Evolutionary conservation across 352 stramenopile genomes (phyloP), one percentile per base, ranked within the genome.

Genomic region (Phytophthora parvispora): DNA sequence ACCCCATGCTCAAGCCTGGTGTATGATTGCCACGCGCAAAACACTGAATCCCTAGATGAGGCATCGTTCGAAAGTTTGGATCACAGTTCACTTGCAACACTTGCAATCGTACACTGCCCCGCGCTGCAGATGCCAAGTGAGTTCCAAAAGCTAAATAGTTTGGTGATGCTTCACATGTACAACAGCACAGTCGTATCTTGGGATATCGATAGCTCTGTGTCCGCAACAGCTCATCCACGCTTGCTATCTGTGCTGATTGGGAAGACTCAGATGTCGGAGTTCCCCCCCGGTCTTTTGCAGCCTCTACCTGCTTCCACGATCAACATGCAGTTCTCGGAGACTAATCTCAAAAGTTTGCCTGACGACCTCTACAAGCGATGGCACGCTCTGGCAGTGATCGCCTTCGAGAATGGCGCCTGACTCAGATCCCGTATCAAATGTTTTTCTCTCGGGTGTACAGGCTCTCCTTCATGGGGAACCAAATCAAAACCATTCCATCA

Each of bases 321-420:
- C 15, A 67, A 22, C 25, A 15, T 71, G n/a, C 67, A 75, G 28
- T 72, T 71, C 29, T 75, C 67, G 1, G 50, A 62, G 7, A 72
- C 55, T 0, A 75, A 72, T 18, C 62, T 75, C 10, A 34, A 25
- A 4, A n/a, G 20, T 10, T 12, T 75, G 2, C 63, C 62, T 0
- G 57, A 61, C 1, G 52, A 65, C 40, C 52, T 72, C 8, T 64
- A 72, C 15, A 2, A 61, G 22, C 42, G 48, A 12, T 76, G 63
- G 56, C 55, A 64, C 22, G 31, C 51, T 9, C 6, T 68, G 16
- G 50, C 43, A 3, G 20, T 51, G 25, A 42, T 75, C 27, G 16
- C 51, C 10, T 67, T 75, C n/a, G 62, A 75, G 22, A 54, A 75
- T 22, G 56, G 67, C 1, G 42, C 22, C 38, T 72, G 12, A 69